These are phyloP conservation scores for Arxiozyma bovina DNA, from an alignment of 1,139 yeast species.

Conservation along the genomic window DNA sequence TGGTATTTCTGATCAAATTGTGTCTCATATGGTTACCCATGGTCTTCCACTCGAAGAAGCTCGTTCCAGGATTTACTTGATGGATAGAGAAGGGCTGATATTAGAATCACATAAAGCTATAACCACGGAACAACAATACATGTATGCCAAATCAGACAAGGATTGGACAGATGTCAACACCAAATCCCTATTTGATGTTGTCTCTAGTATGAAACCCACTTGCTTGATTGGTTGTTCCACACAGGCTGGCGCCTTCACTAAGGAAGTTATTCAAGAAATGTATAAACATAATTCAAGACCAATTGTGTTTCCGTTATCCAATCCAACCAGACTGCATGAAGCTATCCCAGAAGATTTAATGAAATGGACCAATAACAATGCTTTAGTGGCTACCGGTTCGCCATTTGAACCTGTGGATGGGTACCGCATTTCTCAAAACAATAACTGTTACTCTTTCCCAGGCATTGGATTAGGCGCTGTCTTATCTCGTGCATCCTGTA, in stretches of 20 bases:
- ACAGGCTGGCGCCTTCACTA: conserved; percentile 89
- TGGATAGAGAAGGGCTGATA: conserved; percentile 82
- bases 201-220: conserved; percentile 71
- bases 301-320: conserved; percentile 88
- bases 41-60: conserved; percentile 74
- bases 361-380: conserved; percentile 86
- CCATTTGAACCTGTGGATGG: conserved; percentile 92
- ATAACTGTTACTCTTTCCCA: conserved; percentile 94
- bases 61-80: conserved; percentile 56
- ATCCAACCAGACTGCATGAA: conserved; percentile 92
- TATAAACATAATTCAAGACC: conserved; percentile 80
- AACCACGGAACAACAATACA: conserved; percentile 56
- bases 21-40: conserved; percentile 72
- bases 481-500: conserved; percentile 67
- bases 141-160: conserved; percentile 62
- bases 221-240: conserved; percentile 93
- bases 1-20: conserved; percentile 92
- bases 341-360: conserved; percentile 84
- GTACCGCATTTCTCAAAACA: conserved; percentile 79
- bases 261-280: conserved; percentile 80
- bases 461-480: conserved; percentile 96
- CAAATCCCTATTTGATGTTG: conserved; percentile 55
- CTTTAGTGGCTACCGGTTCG: conserved; percentile 95
- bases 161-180: conserved; percentile 72
- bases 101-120: conserved; percentile 45